phyloP scores from a whole-genome alignment of 495 filamentous ascomycete genomes.

The Talaromyces nanjingensis region DNA sequence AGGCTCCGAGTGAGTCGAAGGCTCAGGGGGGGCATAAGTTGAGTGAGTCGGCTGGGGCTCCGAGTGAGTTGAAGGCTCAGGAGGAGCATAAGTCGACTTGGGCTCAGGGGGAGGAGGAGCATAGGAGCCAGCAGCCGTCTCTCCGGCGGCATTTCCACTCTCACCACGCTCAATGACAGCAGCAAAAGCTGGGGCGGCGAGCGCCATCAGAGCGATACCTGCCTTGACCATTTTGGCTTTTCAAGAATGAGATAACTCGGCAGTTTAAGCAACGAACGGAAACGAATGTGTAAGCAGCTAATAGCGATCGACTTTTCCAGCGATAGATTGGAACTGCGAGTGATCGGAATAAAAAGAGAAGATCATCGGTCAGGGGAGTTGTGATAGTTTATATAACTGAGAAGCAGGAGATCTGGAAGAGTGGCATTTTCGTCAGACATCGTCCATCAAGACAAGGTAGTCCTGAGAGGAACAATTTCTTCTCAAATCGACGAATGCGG shows the following conservation, averaged over 20 bases:
- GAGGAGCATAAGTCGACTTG: neutral
- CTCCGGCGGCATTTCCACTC: conserved; percentile 4
- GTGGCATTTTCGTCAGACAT: neutral
- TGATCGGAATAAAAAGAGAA: conserved; percentile 14
- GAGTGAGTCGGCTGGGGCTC: conserved; percentile 9
- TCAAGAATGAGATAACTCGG: neutral
- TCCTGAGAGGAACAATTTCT: neutral
- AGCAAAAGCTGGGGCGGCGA: conserved; percentile 35
- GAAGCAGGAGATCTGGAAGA: neutral
- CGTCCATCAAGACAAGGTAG: neutral
- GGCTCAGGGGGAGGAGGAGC: conserved; percentile 8
- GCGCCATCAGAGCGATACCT: conserved; percentile 33
- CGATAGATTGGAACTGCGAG: conserved; percentile 7
- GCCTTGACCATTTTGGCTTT: conserved; percentile 32
- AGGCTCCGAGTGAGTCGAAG: neutral
- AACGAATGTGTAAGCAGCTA: conserved; percentile 11
- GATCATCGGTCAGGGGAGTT: neutral
- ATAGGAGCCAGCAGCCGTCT: conserved; percentile 7
- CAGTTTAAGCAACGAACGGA: conserved; percentile 3
- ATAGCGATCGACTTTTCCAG: conserved; percentile 19
- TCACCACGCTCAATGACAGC: conserved; percentile 30
- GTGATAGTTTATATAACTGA: conserved; percentile 4
- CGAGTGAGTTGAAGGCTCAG: conserved; percentile 1
- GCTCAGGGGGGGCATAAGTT: conserved; percentile 12
- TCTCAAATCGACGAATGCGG: conserved; percentile 4